phyloP scores from a whole-genome alignment of 139 green algal species.

The Zygnema circumcarinatum region DNA sequence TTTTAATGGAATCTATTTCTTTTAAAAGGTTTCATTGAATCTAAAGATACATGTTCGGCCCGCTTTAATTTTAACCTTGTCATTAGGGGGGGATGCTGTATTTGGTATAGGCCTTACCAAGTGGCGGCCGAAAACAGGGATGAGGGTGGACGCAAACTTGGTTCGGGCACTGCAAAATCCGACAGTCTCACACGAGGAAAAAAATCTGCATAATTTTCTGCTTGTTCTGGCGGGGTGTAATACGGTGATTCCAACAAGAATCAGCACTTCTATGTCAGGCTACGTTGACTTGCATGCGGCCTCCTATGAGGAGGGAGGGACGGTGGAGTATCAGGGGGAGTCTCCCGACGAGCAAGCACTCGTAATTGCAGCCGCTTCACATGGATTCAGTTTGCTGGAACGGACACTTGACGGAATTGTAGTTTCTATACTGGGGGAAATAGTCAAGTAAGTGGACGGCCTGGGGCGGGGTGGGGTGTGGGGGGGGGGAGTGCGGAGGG shows the following conservation, averaged over 20 bases:
- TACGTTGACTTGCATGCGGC: slow-evolving; percentile 9
- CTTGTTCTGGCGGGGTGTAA: slow-evolving; percentile 57
- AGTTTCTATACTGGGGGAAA: slow-evolving; percentile 17
- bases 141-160: slow-evolving; percentile 1
- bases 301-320: neutral
- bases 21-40: too few species aligned
- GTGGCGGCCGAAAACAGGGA: slow-evolving; percentile 7
- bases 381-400: slow-evolving; percentile 66
- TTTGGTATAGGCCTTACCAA: too few species aligned
- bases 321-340: slow-evolving; percentile 75
- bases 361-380: slow-evolving; percentile 65
- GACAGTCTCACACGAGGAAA: neutral
- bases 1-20: too few species aligned
- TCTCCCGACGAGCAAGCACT: slow-evolving; percentile 87
- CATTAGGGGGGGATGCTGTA: too few species aligned
- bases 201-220: slow-evolving; percentile 39
- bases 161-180: slow-evolving; percentile 1
- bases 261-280: neutral
- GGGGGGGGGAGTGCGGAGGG: neutral
- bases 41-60: too few species aligned
- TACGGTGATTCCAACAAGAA: slow-evolving; percentile 54
- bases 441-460: slow-evolving; percentile 15
- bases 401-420: slow-evolving; percentile 28
- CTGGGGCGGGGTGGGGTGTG: neutral
- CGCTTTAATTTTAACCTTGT: too few species aligned